These are phyloP conservation scores for Pseudofabraea citricarpa DNA, from an alignment of 2,329 filamentous ascomycete species.

Conservation along the genomic window DNA sequence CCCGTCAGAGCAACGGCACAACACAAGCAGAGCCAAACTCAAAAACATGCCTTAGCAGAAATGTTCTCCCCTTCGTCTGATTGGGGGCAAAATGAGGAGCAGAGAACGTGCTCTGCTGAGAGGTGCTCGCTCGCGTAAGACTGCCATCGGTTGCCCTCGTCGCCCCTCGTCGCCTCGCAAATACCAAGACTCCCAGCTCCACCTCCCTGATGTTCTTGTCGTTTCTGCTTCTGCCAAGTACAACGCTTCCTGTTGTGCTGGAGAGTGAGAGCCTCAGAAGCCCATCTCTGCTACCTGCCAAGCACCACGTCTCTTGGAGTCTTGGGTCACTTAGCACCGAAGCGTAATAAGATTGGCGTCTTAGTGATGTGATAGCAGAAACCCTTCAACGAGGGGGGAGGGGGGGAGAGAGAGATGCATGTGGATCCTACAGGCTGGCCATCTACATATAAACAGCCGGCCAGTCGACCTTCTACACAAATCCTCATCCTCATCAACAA, in stretches of 20 bases:
- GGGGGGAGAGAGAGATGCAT: background rate
- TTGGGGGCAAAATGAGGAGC: too few species aligned
- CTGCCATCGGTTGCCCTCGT: background rate
- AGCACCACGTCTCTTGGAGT: too few species aligned
- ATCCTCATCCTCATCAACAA: background rate
- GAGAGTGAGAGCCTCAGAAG: too few species aligned
- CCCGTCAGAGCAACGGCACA: background rate
- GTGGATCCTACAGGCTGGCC: background rate
- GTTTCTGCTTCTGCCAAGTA: too few species aligned
- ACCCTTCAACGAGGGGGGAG: background rate
- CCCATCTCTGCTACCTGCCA: too few species aligned
- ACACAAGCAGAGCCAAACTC: background rate
- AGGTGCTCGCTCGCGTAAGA: too few species aligned
- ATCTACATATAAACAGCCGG: background rate
- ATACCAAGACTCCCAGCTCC: background rate
- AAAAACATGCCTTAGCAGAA: background rate
- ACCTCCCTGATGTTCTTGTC: background rate
- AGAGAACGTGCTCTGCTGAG: too few species aligned
- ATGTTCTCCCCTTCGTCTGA: background rate
- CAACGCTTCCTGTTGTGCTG: too few species aligned
- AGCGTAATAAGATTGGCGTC: too few species aligned
- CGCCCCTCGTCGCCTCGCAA: background rate
- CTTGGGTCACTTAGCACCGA: too few species aligned
- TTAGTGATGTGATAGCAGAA: background rate
- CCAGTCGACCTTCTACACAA: background rate